Conservation (phyloP, 2,329 filamentous ascomycete genomes). For the Pyrenophora tritici-repentis region DNA sequence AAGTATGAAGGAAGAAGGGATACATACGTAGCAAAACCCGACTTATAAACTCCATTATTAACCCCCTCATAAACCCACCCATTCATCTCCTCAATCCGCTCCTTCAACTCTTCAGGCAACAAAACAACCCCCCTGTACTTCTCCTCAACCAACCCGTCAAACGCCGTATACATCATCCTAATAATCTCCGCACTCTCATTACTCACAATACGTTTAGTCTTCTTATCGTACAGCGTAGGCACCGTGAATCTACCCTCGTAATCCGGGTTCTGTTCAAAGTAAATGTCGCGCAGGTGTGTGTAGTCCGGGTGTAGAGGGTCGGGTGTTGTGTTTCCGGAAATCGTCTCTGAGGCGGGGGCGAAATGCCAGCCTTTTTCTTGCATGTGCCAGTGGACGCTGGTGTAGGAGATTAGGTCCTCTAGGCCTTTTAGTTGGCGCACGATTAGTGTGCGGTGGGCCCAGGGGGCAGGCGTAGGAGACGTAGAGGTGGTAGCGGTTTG, state of each 20-base stretch:
- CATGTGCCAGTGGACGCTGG: conserved; percentile 93
- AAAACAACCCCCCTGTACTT: conserved; percentile 53
- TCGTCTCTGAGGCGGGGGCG: conserved; percentile 64
- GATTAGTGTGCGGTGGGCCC: conserved; percentile 89
- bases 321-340: conserved; percentile 60
- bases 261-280: conserved; percentile 73
- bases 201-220: conserved; percentile 76
- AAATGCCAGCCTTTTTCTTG: conserved; percentile 82
- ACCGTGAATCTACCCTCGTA: conserved; percentile 86
- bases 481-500: conserved; percentile 91
- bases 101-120: conserved; percentile 51
- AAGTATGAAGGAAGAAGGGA: background rate
- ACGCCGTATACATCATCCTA: conserved; percentile 83
- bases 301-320: conserved; percentile 71
- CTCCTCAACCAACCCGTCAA: conserved; percentile 63
- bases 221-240: conserved; percentile 82
- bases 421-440: conserved; percentile 89
- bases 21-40: conserved; percentile 56
- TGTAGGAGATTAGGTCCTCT: conserved; percentile 78
- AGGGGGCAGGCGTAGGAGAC: conserved; percentile 94
- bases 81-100: conserved; percentile 56
- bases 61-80: conserved; percentile 60
- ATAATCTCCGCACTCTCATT: conserved; percentile 94
- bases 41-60: conserved; percentile 60
- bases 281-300: conserved; percentile 76